Evolutionary conservation across 2,329 filamentous ascomycete genomes (phyloP), one percentile per base, ranked within the genome.

Genomic region (Rutstroemia sp.): DNA sequence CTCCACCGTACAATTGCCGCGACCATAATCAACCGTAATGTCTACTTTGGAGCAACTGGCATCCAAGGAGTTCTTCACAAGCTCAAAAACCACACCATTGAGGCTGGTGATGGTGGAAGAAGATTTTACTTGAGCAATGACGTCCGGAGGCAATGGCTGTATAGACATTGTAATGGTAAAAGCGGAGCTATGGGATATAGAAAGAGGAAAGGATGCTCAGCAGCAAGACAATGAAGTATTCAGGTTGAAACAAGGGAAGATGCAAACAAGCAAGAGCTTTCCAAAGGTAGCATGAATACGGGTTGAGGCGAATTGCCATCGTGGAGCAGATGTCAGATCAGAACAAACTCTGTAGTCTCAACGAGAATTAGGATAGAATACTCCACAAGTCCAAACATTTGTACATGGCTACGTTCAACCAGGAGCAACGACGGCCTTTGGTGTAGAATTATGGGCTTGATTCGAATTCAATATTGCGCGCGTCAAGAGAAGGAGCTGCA

Each of bases 41-140:
- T 81, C 81, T 60, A 96, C 73, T 55, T 78, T 87, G 36, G 76
- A 78, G 16, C 92, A 86, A 47, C 75, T 74, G 4, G 91, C 89
- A 74, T 99, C 94, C 12, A 99, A 76, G 0, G 90, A 83, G 69
- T 99, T 99, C 69, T 87, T 83, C 25, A 95, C 64, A 9, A 97
- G 78, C 47, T 87, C 88, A 55, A 83, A 75, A 14, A 89, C 75
- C 4, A 88, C 90, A 25, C 75, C 80, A 63, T 86, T 86, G 34
- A 97, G 75, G 46, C 84, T 87, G 1, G 84, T 87, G 63, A 97
- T 86, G 55, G 80, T 77, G n/a, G 83, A 83, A 0, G 92, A 95
- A 0, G 92, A 96, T 68, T 86, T 88, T 73, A 99, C 86, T 69
- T 91, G 89, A 48, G 86, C 82, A 64, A 84, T 78, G 56, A 88